Evolutionary conservation across 1,284 basidiomycete species (phyloP), one percentile per base, ranked within the genome.

Genomic region (Puccinia triticina): DNA sequence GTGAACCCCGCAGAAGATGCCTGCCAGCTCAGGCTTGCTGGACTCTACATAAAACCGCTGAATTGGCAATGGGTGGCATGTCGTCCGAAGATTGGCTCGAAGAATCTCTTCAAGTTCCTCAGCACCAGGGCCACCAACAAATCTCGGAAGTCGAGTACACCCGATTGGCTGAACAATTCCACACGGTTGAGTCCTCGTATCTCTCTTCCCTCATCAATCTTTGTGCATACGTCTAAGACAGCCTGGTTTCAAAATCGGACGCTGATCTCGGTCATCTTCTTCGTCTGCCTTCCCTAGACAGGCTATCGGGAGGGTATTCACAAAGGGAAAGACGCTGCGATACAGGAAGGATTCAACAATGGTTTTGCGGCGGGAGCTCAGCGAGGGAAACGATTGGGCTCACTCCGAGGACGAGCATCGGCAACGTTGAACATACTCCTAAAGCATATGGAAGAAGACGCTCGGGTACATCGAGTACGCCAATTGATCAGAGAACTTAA

Each of bases 261-360:
- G 21, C 48, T 43, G 37, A 71, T n/a, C 23, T 23, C 4, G 21
- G 32, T 26, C 26, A 71, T 50, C 48, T n/a, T 46, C 26, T 43
- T 71, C 11, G 5, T 32, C 46, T 7, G 12, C 16, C 18, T 76
- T 76, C 12, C n/a, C 12, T 37, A 78, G 76, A 66, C 66, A 71
- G 77, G 77, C n/a, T 79, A 79, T 72, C 46, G 77, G 2, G 77
- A 79, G n/a, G 77, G 77, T 0, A 69, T 79, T 16, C 50, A 69
- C 14, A 40, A 59, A 29, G 77, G 77, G 12, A 79, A 79, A 55
- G 48, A 55, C 10, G 23, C 40, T 7, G 37, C 46, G 29, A 34
- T 72, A 21, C 77, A 79, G 69, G 48, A 66, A 57, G 77, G 77
- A 71, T 79, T 79, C 50, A 57, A 79, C 46, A 10, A 79, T 32